Conservation (phyloP, 1,139 yeast species). For the Yamadazyma sp. region DNA sequence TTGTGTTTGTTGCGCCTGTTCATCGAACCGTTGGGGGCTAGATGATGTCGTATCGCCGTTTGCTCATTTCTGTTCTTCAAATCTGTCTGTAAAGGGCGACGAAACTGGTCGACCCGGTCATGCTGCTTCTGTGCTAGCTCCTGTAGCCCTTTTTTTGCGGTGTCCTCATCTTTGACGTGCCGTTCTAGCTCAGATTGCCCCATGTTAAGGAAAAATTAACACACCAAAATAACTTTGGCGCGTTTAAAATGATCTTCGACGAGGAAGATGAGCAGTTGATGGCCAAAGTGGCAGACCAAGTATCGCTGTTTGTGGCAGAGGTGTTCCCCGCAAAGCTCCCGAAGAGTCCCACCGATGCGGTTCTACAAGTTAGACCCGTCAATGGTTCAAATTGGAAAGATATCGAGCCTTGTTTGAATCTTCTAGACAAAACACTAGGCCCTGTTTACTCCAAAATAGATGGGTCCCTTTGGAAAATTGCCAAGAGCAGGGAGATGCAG, state of each 20-base stretch:
- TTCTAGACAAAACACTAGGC: constrained; percentile 35
- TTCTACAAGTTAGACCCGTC: constrained; percentile 8
- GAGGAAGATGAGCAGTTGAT: constrained; percentile 23
- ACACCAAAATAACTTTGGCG: background rate
- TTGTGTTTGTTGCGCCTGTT: constrained; percentile 29
- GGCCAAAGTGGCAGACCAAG: constrained; percentile 14
- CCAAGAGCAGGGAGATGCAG: constrained; percentile 46
- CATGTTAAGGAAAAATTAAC: too few species aligned
- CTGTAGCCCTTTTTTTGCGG: constrained; percentile 3
- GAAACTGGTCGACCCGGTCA: constrained; percentile 17
- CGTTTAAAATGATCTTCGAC: constrained; percentile 9
- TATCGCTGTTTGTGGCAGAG: constrained; percentile 14
- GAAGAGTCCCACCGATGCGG: background rate
- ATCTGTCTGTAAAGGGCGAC: constrained; percentile 21
- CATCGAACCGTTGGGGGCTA: constrained; percentile 8
- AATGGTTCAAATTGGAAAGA: constrained; percentile 5
- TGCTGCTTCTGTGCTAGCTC: constrained; percentile 17
- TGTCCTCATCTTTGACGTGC: too few species aligned
- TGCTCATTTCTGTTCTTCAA: constrained; percentile 15
- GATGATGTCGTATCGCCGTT: constrained; percentile 15
- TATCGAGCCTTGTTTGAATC: constrained; percentile 18
- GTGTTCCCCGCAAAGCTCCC: constrained; percentile 16
- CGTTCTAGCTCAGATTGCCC: too few species aligned
- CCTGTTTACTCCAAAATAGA: constrained; percentile 24
- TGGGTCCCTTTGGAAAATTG: constrained; percentile 46